A percentile compares a stretch with the other conserved stretches of the same genome.
Conservation (phyloP, 208 protist species). For the Leptomonas seymouri region DNA sequence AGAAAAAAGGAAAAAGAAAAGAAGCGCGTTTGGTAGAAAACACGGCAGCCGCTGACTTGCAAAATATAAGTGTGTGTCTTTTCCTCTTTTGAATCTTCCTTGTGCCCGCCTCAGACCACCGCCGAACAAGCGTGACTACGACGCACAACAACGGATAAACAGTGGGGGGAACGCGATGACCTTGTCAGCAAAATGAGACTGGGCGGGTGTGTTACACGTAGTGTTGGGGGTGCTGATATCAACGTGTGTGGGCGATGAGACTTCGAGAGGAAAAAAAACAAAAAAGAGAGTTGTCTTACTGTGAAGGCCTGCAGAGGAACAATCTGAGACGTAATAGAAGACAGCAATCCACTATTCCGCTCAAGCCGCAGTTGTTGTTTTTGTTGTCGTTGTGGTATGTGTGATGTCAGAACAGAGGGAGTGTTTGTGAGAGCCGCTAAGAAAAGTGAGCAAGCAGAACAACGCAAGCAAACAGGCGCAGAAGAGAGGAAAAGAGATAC, state of each 20-base stretch:
- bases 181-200: no score
- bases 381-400: constrained; percentile 1
- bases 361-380: neutral
- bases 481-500: neutral
- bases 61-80: neutral
- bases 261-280: neutral
- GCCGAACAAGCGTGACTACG: no score
- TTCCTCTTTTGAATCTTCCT: no score
- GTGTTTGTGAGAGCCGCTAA: neutral
- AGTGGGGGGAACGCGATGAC: no score
- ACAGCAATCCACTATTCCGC: constrained; percentile 12
- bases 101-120: no score
- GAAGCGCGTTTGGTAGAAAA: neutral
- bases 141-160: no score
- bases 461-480: neutral
- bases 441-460: neutral
- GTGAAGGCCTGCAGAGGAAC: neutral
- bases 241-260: neutral
- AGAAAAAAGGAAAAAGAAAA: neutral
- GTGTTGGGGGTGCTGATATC: no score
- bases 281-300: neutral
- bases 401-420: neutral
- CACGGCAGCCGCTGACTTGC: no score
- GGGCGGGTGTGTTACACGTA: no score
- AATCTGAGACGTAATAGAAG: neutral